Evolutionary conservation across 768 basidiomycete genomes (phyloP).

Genomic region (Zangia roseola): DNA sequence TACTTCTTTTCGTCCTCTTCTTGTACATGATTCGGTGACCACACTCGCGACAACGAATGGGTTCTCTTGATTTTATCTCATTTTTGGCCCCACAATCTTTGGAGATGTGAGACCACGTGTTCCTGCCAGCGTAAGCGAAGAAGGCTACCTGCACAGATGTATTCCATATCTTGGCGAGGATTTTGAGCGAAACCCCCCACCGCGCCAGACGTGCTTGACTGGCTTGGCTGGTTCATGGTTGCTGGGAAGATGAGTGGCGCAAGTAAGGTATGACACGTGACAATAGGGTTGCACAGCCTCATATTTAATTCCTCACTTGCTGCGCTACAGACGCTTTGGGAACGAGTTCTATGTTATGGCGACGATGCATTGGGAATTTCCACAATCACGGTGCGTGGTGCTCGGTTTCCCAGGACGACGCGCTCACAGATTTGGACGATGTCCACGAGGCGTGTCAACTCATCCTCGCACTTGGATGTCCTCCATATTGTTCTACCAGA

Average conservation of each 20-base stretch:
- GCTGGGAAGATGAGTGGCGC: not conserved
- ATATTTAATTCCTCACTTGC: not conserved
- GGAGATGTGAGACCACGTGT: slow-evolving; percentile 12
- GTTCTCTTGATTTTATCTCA: slow-evolving; percentile 86
- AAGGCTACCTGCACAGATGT: slow-evolving; percentile 75
- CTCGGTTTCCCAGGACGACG: slow-evolving; percentile 13
- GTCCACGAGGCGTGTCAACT: not conserved
- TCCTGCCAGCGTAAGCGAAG: not conserved
- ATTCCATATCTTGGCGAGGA: slow-evolving; percentile 72
- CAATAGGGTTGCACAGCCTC: slow-evolving; percentile 11
- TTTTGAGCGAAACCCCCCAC: slow-evolving; percentile 35
- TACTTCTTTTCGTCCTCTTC: slow-evolving; percentile 91
- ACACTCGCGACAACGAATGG: slow-evolving; percentile 94
- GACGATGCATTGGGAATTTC: slow-evolving; percentile 14
- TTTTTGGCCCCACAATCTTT: slow-evolving; percentile 92
- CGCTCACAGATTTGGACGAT: not conserved
- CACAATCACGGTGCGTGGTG: slow-evolving; percentile 13
- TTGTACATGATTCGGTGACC: slow-evolving; percentile 99
- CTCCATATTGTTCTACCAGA: not conserved
- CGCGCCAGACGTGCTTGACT: slow-evolving; percentile 32
- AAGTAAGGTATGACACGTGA: slow-evolving; percentile 13
- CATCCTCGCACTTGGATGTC: not conserved
- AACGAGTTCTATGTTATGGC: slow-evolving; percentile 3
- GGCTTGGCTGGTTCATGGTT: slow-evolving; percentile 41
- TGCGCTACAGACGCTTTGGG: not conserved